phyloP scores from a whole-genome alignment of 257 asterid species.

The Solanum dulcamara region DNA sequence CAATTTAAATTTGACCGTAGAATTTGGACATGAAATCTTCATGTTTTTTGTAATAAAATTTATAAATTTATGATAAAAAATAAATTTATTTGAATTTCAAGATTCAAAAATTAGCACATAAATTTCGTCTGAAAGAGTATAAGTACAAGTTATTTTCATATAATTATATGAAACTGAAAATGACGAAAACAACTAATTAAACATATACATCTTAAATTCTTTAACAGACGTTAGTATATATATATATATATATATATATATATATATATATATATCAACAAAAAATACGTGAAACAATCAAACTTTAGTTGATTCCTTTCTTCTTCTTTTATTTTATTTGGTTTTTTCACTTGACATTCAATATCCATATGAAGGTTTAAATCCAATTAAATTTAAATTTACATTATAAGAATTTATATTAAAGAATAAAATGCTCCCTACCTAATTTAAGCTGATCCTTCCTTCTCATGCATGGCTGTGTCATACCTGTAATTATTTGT shows the following conservation, averaged over 20 bases:
- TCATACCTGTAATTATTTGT: not conserved
- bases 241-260: too few species aligned
- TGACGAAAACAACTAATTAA: not conserved
- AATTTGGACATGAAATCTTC: too few species aligned
- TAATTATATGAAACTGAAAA: not conserved
- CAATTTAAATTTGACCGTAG: too few species aligned
- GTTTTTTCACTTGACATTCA: not conserved
- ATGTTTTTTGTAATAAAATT: too few species aligned
- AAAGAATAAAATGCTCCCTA: not conserved
- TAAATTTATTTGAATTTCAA: not conserved
- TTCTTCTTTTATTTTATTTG: not conserved
- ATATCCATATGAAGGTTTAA: not conserved
- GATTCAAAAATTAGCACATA: accelerated
- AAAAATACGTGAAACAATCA: not conserved
- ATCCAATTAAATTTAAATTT: too few species aligned
- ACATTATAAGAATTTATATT: not conserved
- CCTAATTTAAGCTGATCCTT: not conserved
- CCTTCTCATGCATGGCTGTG: not conserved
- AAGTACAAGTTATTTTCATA: not conserved
- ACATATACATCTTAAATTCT: not conserved
- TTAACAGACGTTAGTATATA: not conserved
- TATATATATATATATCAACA: too few species aligned
- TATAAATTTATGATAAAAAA: not conserved
- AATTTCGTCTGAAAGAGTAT: too few species aligned
- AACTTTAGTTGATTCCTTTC: not conserved